Conservation (phyloP, 208 protist species). For the Acanthamoeba royreba region DNA sequence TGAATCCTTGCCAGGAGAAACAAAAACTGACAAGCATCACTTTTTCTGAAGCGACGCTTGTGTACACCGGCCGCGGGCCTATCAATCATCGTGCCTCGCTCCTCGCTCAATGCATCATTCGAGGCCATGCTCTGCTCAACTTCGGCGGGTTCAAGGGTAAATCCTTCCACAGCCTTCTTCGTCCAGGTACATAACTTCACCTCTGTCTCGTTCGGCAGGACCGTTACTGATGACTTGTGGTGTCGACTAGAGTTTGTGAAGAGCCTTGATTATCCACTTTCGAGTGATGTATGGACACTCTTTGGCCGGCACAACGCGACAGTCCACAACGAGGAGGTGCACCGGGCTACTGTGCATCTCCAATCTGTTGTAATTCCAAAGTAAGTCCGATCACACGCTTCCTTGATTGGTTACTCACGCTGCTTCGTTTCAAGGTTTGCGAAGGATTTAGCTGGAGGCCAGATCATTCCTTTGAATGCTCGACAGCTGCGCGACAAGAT, state of each 20-base stretch:
- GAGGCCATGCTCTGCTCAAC: neutral
- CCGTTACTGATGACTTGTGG: neutral
- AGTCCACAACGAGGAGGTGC: constrained; percentile 25
- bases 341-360: neutral
- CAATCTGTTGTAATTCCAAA: neutral
- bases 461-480: neutral
- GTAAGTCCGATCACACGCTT: neutral
- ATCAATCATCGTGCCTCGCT: neutral
- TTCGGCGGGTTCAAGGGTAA: neutral
- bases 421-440: neutral
- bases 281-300: neutral
- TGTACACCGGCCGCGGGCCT: neutral
- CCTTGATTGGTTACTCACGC: neutral
- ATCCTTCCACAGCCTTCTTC: neutral
- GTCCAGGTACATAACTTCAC: neutral
- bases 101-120: neutral
- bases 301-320: neutral
- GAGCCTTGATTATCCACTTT: neutral
- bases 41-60: neutral
- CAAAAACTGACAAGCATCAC: neutral
- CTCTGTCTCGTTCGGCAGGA: neutral
- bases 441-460: neutral
- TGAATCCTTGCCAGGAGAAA: neutral
- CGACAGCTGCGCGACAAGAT: neutral
- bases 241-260: neutral